Percentiles rank a stretch among this genome's conserved stretches.
These are phyloP conservation scores for Neonothopanus nambi DNA, from an alignment of 1,284 basidiomycete species.

Conservation along the genomic window DNA sequence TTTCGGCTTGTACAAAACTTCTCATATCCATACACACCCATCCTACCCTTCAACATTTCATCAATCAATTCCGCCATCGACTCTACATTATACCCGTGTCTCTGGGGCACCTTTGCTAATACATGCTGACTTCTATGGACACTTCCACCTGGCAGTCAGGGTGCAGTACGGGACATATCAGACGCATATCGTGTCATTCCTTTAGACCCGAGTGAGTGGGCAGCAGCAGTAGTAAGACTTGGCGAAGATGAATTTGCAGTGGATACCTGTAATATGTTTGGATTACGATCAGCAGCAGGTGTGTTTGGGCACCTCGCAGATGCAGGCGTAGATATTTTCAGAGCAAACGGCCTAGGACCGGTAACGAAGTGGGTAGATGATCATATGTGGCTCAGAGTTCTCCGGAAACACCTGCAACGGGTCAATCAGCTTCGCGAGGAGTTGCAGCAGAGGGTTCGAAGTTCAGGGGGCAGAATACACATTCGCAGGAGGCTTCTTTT, in stretches of 20 bases:
- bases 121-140: slow-evolving; percentile 2
- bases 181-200: neutral
- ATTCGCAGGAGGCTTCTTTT: slow-evolving; percentile 32
- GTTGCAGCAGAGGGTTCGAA: slow-evolving; percentile 13
- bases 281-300: slow-evolving; percentile 29
- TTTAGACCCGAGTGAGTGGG: neutral
- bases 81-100: slow-evolving; percentile 8
- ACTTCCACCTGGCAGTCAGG: slow-evolving; percentile 36
- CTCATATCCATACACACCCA: slow-evolving; percentile 18
- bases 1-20: slow-evolving; percentile 21
- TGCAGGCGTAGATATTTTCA: slow-evolving; percentile 27
- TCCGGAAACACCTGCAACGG: slow-evolving; percentile 17
- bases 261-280: slow-evolving; percentile 33
- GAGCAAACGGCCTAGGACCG: slow-evolving; percentile 30
- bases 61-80: slow-evolving; percentile 19
- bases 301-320: slow-evolving; percentile 20
- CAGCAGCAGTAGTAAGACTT: slow-evolving; percentile 4
- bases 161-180: neutral
- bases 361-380: slow-evolving; percentile 42
- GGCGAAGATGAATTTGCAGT: slow-evolving; percentile 28
- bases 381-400: slow-evolving; percentile 37
- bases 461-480: slow-evolving; percentile 22
- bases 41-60: neutral
- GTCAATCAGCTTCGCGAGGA: slow-evolving; percentile 23
- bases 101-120: slow-evolving; percentile 16